These are phyloP conservation scores for Blastocystis sp. DNA, from an alignment of 352 stramenopile genomes.

Conservation along the genomic window DNA sequence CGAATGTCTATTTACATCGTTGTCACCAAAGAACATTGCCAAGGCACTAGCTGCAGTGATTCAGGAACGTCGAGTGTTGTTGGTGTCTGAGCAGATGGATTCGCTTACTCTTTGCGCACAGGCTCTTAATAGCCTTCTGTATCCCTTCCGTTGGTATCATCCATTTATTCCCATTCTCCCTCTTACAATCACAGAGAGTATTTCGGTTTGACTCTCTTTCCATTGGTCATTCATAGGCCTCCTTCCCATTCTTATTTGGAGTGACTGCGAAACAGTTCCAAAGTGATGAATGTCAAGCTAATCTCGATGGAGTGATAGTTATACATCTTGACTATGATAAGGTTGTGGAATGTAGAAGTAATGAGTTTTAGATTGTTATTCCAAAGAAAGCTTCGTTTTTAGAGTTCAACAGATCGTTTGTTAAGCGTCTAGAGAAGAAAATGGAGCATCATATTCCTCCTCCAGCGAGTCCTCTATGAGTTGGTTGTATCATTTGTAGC, in stretches of 20 bases:
- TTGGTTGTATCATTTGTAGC: background rate
- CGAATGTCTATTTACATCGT: slow-evolving; percentile 65
- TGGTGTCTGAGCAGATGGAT: slow-evolving; percentile 54
- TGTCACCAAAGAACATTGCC: slow-evolving; percentile 61
- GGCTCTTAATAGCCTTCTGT: slow-evolving; percentile 30
- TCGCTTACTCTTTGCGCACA: slow-evolving; percentile 43
- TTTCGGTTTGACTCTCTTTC: background rate
- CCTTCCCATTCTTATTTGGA: slow-evolving; percentile 54
- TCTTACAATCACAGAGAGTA: slow-evolving; percentile 28
- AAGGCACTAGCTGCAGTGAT: slow-evolving; percentile 4
- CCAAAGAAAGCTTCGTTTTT: background rate
- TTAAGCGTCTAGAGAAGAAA: slow-evolving; percentile 29
- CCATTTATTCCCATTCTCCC: slow-evolving; percentile 66
- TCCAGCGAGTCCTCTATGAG: background rate
- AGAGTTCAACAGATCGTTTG: background rate
- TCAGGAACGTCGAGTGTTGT: slow-evolving; percentile 30
- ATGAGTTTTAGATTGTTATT: background rate
- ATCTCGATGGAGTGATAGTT: slow-evolving; percentile 45
- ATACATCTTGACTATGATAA: slow-evolving; percentile 61
- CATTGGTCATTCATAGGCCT: background rate
- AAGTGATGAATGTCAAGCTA: slow-evolving; percentile 14
- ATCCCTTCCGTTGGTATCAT: slow-evolving; percentile 54
- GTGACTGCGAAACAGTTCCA: slow-evolving; percentile 11
- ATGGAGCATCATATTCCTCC: slow-evolving; percentile 42
- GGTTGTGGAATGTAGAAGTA: background rate